Evolutionary conservation across 495 filamentous ascomycete species (phyloP).

Genomic region (Aspergillus leporis): DNA sequence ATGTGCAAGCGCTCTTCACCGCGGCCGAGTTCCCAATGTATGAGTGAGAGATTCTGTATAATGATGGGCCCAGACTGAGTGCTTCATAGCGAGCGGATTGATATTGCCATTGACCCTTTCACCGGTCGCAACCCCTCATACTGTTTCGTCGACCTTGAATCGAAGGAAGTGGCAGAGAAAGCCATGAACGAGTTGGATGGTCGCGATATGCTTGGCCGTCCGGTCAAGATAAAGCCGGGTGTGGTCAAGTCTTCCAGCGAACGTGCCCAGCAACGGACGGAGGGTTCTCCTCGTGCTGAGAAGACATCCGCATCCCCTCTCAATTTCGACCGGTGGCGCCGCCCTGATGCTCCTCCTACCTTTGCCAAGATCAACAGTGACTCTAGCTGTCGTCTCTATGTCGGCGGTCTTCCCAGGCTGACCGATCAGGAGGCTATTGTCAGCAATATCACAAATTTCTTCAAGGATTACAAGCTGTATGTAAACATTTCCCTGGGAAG

Average conservation of each 20-base stretch:
- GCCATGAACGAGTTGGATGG: slow-evolving; percentile 59
- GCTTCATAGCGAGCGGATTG: slow-evolving; percentile 55
- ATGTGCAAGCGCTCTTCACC: slow-evolving; percentile 59
- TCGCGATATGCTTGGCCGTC: slow-evolving; percentile 50
- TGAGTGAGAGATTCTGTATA: slow-evolving; percentile 16
- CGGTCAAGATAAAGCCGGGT: slow-evolving; percentile 63
- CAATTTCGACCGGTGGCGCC: slow-evolving; percentile 40
- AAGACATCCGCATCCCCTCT: slow-evolving; percentile 24
- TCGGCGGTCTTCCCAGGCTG: slow-evolving; percentile 62
- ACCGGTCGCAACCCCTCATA: slow-evolving; percentile 69
- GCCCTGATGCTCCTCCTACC: slow-evolving; percentile 21
- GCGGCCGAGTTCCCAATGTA: slow-evolving; percentile 48
- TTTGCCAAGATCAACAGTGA: slow-evolving; percentile 30
- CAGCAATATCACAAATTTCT: slow-evolving; percentile 56
- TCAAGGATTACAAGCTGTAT: slow-evolving; percentile 57
- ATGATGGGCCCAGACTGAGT: slow-evolving; percentile 26
- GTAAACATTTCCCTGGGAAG: slow-evolving; percentile 7
- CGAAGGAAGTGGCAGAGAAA: slow-evolving; percentile 54
- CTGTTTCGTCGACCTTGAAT: slow-evolving; percentile 66
- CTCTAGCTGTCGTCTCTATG: slow-evolving; percentile 58
- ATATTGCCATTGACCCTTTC: slow-evolving; percentile 67
- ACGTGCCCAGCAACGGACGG: slow-evolving; percentile 23
- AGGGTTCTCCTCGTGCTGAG: slow-evolving; percentile 21
- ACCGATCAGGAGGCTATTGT: slow-evolving; percentile 54
- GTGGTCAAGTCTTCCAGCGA: slow-evolving; percentile 44